A percentile compares a stretch with the other conserved stretches of the same genome.
phyloP scores from a whole-genome alignment of 176 grass and related monocot genomes.

The Juncus inflexus region DNA sequence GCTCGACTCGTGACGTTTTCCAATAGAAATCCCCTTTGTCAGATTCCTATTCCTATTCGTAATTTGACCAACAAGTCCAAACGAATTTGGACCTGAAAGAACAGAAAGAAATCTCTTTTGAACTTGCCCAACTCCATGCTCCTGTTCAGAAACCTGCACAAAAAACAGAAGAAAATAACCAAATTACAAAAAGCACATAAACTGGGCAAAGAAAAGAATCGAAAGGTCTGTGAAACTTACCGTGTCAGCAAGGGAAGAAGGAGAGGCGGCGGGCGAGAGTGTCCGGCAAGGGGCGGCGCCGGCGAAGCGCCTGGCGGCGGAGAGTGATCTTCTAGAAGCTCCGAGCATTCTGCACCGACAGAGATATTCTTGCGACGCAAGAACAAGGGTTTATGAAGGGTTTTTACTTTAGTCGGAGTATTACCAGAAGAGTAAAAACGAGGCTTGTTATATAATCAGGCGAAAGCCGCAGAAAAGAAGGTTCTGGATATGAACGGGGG shows the following conservation, averaged over 20 bases:
- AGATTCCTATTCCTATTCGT: conserved; percentile 19
- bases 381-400: conserved; percentile 16
- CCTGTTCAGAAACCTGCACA: conserved; percentile 47
- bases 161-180: neutral
- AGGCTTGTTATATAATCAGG: neutral
- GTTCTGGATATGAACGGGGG: conserved; percentile 15
- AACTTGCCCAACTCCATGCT: conserved; percentile 19
- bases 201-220: neutral
- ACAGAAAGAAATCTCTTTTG: conserved; percentile 50
- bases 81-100: conserved; percentile 32
- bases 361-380: conserved; percentile 33
- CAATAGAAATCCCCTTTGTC: conserved; percentile 33
- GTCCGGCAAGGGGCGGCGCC: conserved; percentile 30
- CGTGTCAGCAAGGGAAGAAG: conserved; percentile 24
- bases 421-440: neutral
- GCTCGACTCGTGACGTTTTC: conserved; percentile 58
- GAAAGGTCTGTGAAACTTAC: neutral
- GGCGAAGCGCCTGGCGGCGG: conserved; percentile 22
- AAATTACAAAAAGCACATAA: neutral
- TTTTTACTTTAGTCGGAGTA: neutral
- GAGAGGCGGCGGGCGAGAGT: conserved; percentile 18
- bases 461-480: neutral
- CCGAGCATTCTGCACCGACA: conserved; percentile 54
- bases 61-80: neutral
- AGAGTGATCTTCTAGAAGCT: conserved; percentile 68